Evolutionary conservation across 73 alveolate species (phyloP).

Genomic region (Paramecium sonneborni): DNA sequence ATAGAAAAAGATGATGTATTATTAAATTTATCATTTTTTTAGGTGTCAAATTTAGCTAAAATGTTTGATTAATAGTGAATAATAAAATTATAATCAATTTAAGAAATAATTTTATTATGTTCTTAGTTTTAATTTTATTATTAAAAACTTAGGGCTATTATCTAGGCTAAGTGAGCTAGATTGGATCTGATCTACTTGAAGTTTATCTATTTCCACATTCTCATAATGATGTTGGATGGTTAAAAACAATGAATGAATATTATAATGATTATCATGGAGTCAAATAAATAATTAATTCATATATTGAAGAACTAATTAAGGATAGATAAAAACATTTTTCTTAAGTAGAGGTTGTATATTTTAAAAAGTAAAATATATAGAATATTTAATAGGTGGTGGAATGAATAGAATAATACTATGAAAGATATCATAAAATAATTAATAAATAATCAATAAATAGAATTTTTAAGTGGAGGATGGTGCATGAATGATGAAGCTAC

Average conservation of each 20-base stretch:
- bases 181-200: background rate
- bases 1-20: too few species aligned
- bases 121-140: background rate
- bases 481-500: slow-evolving; percentile 97
- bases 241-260: slow-evolving; percentile 88
- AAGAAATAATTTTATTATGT: background rate
- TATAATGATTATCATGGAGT: slow-evolving; percentile 64
- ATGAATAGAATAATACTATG: slow-evolving; percentile 22
- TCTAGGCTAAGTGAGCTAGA: background rate
- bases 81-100: too few species aligned
- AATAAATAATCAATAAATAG: slow-evolving; percentile 62
- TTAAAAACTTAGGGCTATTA: background rate
- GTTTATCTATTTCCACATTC: slow-evolving; percentile 96
- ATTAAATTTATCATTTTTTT: too few species aligned
- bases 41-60: too few species aligned
- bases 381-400: slow-evolving; percentile 50
- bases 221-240: slow-evolving; percentile 99
- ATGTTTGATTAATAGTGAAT: too few species aligned
- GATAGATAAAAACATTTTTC: slow-evolving; percentile 73
- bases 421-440: background rate
- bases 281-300: slow-evolving; percentile 59
- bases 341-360: slow-evolving; percentile 53
- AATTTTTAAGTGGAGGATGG: slow-evolving; percentile 96
- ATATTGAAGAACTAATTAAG: slow-evolving; percentile 67
- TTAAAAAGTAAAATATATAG: background rate